Evolutionary conservation across 2,329 filamentous ascomycete species (phyloP), one percentile per base, ranked within the genome.

Genomic region (Fusarium domesticum): DNA sequence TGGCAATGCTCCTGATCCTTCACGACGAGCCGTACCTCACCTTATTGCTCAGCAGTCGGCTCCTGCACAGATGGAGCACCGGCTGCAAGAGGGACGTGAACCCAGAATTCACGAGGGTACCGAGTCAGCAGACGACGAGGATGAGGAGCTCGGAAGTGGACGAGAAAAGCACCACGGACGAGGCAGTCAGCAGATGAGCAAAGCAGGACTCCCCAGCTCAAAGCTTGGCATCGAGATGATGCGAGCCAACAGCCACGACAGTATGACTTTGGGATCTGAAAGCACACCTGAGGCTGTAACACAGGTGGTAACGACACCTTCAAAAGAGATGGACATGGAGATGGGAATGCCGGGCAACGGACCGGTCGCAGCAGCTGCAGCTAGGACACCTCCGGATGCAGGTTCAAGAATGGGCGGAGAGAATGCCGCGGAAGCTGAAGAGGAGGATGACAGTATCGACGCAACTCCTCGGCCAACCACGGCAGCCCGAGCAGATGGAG

Each of bases 181-280:
- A 18, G 61, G 62, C 43, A 69, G 64, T 56, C 68, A 69, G 42
- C 61, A 65, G 8, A 47, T 63, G 30, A 61, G 70, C 47, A 82
- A 83, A 53, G 69, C 72, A 14, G 73, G 75, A 30, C 76, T 87
- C 18, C 85, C 87, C 11, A 87, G 85, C 42, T 96, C 90, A 1
- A 96, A 96, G 66, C 78, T 97, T 2, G 90, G 90, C 2, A 93
- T 90, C 38, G 92, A 97, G 66, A 96, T 97, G 92, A 92, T 96
- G 89, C 83, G 92, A 37, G 95, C 92, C 16, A 95, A 96, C 65
- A 96, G 89, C 61, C 86, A 92, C 58, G 92, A 95, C 37, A 96
- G 91, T 60, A 80, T 88, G 42, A 73, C 73, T 1, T 40, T 77
- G 11, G 66, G 69, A 10, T 75, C 76, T 3, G 77, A 79, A 36